phyloP scores from a whole-genome alignment of 768 basidiomycete genomes.

The Thelephora aurantiotincta region DNA sequence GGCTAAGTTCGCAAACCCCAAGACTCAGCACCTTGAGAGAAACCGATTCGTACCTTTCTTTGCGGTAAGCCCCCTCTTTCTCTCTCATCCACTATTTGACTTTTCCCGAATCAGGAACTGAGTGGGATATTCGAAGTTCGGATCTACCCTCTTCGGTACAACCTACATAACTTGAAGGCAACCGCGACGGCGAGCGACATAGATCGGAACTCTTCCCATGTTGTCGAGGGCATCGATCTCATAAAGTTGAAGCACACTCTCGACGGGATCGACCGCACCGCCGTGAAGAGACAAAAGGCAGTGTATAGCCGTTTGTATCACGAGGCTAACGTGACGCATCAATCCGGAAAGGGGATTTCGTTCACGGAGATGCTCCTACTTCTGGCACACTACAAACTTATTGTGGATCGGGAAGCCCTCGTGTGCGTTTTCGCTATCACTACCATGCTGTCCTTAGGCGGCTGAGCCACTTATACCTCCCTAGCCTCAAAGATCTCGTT shows the following conservation, averaged over 20 bases:
- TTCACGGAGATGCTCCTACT: conserved; percentile 84
- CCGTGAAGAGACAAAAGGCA: conserved; percentile 50
- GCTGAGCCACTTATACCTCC: conserved; percentile 5
- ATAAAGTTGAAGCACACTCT: conserved; percentile 44
- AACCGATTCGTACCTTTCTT: conserved; percentile 68
- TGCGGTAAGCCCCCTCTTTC: conserved; percentile 34
- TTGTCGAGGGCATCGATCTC: conserved; percentile 46
- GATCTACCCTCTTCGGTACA: conserved; percentile 65
- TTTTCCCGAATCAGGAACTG: conserved; percentile 40
- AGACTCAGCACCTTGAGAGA: conserved; percentile 67
- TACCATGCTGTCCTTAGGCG: neutral
- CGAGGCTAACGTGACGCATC: conserved; percentile 67
- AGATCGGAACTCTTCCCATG: conserved; percentile 15
- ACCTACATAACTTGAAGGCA: conserved; percentile 42
- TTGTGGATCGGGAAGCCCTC: conserved; percentile 79
- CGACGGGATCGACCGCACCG: conserved; percentile 45
- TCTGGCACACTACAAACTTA: conserved; percentile 83
- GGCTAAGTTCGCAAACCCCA: conserved; percentile 69
- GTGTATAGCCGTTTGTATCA: conserved; percentile 71
- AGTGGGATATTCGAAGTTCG: conserved; percentile 80
- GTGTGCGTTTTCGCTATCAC: conserved; percentile 37
- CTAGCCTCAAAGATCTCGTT: conserved; percentile 72
- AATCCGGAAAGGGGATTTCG: conserved; percentile 68
- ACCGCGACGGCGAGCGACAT: conserved; percentile 21
- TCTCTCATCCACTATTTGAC: neutral